Conservation (phyloP, 2,329 filamentous ascomycete species). For the Ophiosphaerella narmari region DNA sequence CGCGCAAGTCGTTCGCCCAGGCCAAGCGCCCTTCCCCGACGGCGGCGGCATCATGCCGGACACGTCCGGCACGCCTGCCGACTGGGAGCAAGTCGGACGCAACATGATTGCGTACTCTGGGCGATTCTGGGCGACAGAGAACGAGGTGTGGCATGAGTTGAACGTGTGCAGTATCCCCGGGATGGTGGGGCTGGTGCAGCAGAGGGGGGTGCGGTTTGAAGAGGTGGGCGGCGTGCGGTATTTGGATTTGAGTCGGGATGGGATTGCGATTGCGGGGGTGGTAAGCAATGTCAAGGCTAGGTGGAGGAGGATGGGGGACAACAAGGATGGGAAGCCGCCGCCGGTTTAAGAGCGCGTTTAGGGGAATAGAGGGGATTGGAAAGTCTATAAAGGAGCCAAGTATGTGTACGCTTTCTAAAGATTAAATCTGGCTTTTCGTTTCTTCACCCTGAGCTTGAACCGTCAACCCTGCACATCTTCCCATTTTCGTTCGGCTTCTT, state of each 20-base stretch:
- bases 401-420: no score
- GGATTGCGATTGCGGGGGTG: conserved; percentile 1
- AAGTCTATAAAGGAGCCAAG: background rate
- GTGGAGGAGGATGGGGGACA: conserved; percentile 9
- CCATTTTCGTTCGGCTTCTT: conserved; percentile 30
- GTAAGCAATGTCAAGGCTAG: conserved; percentile 3
- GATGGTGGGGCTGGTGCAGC: conserved; percentile 4
- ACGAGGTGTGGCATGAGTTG: conserved; percentile 7
- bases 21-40: conserved; percentile 23
- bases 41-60: conserved; percentile 5
- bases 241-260: conserved; percentile 1
- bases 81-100: conserved; percentile 12
- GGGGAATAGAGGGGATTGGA: background rate
- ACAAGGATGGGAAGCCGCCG: background rate
- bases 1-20: conserved; percentile 45
- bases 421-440: no score
- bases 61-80: conserved; percentile 4
- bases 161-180: background rate
- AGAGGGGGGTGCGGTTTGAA: background rate
- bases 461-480: conserved; percentile 24
- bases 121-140: conserved; percentile 9
- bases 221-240: background rate
- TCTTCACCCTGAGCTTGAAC: background rate
- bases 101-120: conserved; percentile 15
- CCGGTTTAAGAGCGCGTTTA: background rate